Conservation (phyloP, 164 flowering plant genomes). For the Berberis vulgaris region DNA sequence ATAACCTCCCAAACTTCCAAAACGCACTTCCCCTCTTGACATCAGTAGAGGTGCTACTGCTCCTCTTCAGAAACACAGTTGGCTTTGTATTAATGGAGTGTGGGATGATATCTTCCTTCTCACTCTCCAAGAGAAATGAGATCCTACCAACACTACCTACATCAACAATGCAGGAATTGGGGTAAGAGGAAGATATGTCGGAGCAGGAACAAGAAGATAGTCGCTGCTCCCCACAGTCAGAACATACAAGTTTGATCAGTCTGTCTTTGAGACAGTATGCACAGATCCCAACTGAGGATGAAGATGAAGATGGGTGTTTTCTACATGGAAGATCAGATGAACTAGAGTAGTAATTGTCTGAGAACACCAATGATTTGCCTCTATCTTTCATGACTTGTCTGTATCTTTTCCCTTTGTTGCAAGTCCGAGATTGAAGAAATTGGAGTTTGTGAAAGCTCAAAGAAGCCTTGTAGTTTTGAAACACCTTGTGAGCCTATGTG, state of each 20-base stretch:
- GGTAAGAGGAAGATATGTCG: slow-evolving; percentile 42
- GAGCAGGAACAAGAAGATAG: slow-evolving; percentile 85
- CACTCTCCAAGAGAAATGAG: slow-evolving; percentile 72
- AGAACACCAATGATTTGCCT: slow-evolving; percentile 33
- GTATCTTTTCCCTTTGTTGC: neutral
- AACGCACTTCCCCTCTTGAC: slow-evolving; percentile 38
- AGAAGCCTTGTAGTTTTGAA: no score
- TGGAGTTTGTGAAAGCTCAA: neutral
- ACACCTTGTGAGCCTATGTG: neutral
- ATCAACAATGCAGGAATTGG: slow-evolving; percentile 41
- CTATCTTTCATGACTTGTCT: slow-evolving; percentile 39
- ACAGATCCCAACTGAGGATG: slow-evolving; percentile 63
- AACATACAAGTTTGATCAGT: slow-evolving; percentile 57
- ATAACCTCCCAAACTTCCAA: slow-evolving; percentile 46
- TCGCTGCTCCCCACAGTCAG: slow-evolving; percentile 79
- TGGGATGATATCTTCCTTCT: slow-evolving; percentile 14
- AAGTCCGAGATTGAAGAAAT: neutral
- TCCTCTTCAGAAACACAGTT: slow-evolving; percentile 38
- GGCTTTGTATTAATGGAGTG: slow-evolving; percentile 23
- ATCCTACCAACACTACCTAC: slow-evolving; percentile 67
- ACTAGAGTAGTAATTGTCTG: slow-evolving; percentile 11
- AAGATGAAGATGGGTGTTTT: slow-evolving; percentile 58
- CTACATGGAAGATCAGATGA: slow-evolving; percentile 49
- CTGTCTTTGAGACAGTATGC: slow-evolving; percentile 71
- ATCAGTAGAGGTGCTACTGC: slow-evolving; percentile 46